Evolutionary conservation across 2,329 filamentous ascomycete genomes (phyloP), one percentile per base, ranked within the genome.

Genomic region (Coniosporium tulheliwenetii): DNA sequence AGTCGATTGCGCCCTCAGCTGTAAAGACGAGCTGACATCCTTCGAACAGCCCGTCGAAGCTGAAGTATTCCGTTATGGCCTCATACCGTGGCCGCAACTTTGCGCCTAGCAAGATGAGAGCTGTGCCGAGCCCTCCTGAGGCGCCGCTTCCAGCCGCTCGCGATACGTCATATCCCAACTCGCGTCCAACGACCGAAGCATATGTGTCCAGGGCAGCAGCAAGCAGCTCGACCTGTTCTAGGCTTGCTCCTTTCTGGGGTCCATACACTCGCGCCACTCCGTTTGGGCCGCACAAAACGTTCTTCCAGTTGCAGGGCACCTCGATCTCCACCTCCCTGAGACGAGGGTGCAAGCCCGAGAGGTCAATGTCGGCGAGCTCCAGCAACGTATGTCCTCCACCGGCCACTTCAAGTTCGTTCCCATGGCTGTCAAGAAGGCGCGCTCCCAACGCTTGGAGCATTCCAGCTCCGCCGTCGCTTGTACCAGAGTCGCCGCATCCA

Each of bases 361-460:
- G 53, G 41, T 67, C 61, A 3, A 69, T 60, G 9, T 48, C 48
- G 1, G 54, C 52, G n/a, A 70, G 48, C 0, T 52, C 45, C 9
- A 50, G 40, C 7, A 70, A 53, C 0, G 57, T 57, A 40, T 57
- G 52, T 10, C 67, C 67, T 29, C 67, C 67, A 10, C 44, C 49
- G 9, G 63, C 65, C 3, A 39, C 47, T 2, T 62, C 59, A 3
- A 71, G 49, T 19, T 55, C 48, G 3, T 48, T 38, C 2, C 62
- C 65, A 16, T 61, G 44, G 2, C 39, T 38, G 43, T 66, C 62
- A 10, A 66, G 44, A 12, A 72, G 56, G 2, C 57, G 57, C 2
- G 58, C 67, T 4, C 69, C 69, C 5, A 73, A 59, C 2, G 69
- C 69, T 45, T 73, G 69, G 8, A 70, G 62, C 67, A 73, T 71